Percentiles rank a stretch among this genome's conserved stretches.
Conservation (phyloP, 306 rosid species). For the Dryas drummondii region DNA sequence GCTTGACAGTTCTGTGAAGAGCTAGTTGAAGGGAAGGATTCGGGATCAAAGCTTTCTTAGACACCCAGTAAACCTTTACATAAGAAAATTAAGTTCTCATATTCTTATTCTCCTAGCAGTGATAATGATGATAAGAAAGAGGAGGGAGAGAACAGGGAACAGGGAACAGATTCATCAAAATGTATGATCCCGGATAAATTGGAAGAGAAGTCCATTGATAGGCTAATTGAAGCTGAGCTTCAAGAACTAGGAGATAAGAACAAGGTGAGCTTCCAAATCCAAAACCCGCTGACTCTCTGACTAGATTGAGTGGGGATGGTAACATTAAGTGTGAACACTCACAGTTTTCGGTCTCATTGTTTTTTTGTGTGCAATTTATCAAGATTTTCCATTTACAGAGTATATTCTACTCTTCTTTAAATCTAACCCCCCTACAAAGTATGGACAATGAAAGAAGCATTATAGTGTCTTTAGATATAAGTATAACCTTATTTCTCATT, state of each 20-base stretch:
- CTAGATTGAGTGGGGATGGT: background rate
- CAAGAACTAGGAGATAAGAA: conserved; percentile 69
- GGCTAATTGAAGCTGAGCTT: conserved; percentile 78
- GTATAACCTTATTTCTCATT: background rate
- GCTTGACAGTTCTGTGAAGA: conserved; percentile 76
- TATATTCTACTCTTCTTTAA: too few relatives aligned
- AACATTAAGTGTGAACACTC: too few relatives aligned
- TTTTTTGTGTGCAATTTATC: background rate
- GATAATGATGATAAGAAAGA: conserved; percentile 31
- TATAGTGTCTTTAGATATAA: background rate
- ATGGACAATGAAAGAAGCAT: background rate
- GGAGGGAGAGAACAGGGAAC: conserved; percentile 2
- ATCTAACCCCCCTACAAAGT: too few relatives aligned
- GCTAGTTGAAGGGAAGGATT: conserved; percentile 52
- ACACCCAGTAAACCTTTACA: conserved; percentile 52
- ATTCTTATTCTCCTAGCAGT: conserved; percentile 62
- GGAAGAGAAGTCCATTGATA: conserved; percentile 71
- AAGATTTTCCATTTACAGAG: background rate
- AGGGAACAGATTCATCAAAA: conserved; percentile 40
- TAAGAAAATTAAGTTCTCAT: conserved; percentile 70
- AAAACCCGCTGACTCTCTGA: background rate
- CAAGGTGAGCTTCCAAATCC: conserved; percentile 56
- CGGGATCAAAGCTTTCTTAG: conserved; percentile 33
- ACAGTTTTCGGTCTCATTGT: too few relatives aligned
- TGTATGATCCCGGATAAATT: conserved; percentile 36